Base-by-base conservation (phyloP, 345 rosid genomes). In the Pelargonium nanum region DNA sequence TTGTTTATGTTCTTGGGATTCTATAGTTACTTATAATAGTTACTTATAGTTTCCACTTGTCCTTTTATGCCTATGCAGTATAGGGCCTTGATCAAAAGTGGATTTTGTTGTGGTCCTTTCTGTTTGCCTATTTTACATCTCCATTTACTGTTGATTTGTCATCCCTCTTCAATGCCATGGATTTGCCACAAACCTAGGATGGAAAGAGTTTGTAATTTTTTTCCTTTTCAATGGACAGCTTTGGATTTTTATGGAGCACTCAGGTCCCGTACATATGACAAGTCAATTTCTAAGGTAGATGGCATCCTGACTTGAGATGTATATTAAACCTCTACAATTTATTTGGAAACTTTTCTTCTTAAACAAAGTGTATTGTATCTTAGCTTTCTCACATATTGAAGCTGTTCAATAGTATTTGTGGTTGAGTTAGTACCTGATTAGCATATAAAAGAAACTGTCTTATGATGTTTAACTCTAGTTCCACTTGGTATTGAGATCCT, bases 181-280 rank as follows among this genome's bases (percentile, higher is more conserved):
- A 28, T 7, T 28, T 28, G 7, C 4, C 4, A 34, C 1, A 5
- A 10, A 34, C 45, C 1, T 34, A 40, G 3, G 16, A 17, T 10
- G 16, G 15, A 40, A 24, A 21, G 19, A 57, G 4, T 30, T 44
- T 26, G 55, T 48, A 24, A 53, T 30, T 51, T 53, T 67, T 53
- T 50, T 61, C 54, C 5, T 40, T 56, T 67, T 71, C 53, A 22
- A 56, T 65, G 54, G 51, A 59, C 82, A 91, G 98, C 96, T 60
- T 80, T 92, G 76, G 98, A 92, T 72, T 92, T 89, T 72, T 92
- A 89, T 68, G 95, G 98, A 73, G 96, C 95, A 66, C 78, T 89
- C 28, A 83, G 98, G 73, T 92, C 96, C 16, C 82, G 93, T 59
- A 92, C 95, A 62, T 92, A 86, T 68, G 98, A 92, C 77, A 79